Base-by-base conservation (phyloP, 2,329 filamentous ascomycete genomes). In the Fusarium nodosum region DNA sequence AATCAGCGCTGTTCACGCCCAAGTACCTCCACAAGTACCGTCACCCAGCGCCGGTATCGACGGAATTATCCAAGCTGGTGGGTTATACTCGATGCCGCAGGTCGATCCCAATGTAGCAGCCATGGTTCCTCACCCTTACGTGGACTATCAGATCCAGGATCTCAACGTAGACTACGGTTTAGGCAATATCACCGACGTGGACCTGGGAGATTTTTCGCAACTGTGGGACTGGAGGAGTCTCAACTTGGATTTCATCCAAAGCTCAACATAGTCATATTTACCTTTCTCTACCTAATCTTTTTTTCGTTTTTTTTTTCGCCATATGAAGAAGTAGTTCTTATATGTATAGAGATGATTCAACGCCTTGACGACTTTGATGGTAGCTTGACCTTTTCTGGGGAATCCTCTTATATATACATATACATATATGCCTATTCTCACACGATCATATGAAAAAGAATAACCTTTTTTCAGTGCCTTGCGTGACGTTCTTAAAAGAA, bases 221-320 rank as follows among this genome's bases (percentile, higher is more conserved):
- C 39, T 74, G 1, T 74, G 72, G 72, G 70, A 74, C 13, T 74
- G 72, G 72, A 61, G 64, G 13, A 74, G 72, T 22, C 54, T 74
- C 4, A 64, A 72, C 22, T 47, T 74, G 52, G 68, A 72, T 45
- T 74, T 74, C 34, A 74, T 74, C 24, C 56, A 69, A 7, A 66
- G 68, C 38, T 57, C 68, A 34, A 62, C 47, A 44, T 71, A 71
- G 50, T 3, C 33, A 34, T 15, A 15, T 50, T 16, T 13, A 26
- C n/a, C 11, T 1, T 16, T 38, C 31, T 24, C 5, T 36, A 15
- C 20, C 30, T 38, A 18, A 18, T n/a, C 53, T 24, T 15, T 16
- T 31, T 15, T 16, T 36, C n/a, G n/a, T 28, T 7, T 2, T 10
- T 34, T 31, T 18, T 1, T 26, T 18, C n/a, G 22, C 33, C 33